Evolutionary conservation across 108 stramenopile genomes (phyloP), one percentile per base, ranked within the genome.

Genomic region (Fragilaria crotonensis): DNA sequence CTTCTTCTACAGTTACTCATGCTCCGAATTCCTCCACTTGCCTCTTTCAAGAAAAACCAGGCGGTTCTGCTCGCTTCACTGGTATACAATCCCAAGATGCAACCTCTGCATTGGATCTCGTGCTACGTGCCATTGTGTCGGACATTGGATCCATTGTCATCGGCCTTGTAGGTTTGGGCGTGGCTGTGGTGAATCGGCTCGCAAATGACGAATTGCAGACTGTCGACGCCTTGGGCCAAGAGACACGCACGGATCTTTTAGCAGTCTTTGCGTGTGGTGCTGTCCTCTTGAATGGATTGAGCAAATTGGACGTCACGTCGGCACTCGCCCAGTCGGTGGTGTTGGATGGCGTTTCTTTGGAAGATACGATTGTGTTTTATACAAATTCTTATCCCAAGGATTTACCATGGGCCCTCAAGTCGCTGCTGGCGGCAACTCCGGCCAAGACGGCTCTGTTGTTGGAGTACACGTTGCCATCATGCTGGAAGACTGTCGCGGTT

Each of bases 191-290:
- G 2, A 67, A 83, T 70, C 75, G 89, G 60, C 48, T 84, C 36
- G 25, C 72, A 3, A 31, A 66, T 19, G 73, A 72, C 26, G 26
- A 29, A 17, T 27, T 25, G 0, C 58, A 57, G 14, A 25, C 71
- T 4, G 57, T 69, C 33, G 62, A 75, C 21, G 51, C 58, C 1
- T 54, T 75, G 73, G 56, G 66, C 5, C 47, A 62, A 48, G 53
- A 74, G 51, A 79, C 78, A 18, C 33, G 78, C 17, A 52, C 73
- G 7, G 86, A 91, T 71, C 52, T 91, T 36, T 52, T 91, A 48
- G 90, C 75, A 2, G 81, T 85, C 5, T 84, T 91, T 73, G 82
- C 84, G 3, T 76, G 79, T 26, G 86, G 84, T 50, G 80, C 86
- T 31, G 84, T 91, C 11, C 59, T 91, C 47, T 63, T 87, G 61